Percentiles rank a stretch among this genome's conserved stretches.
phyloP scores from a whole-genome alignment of 345 rosid genomes.

The Turnera subulata region DNA sequence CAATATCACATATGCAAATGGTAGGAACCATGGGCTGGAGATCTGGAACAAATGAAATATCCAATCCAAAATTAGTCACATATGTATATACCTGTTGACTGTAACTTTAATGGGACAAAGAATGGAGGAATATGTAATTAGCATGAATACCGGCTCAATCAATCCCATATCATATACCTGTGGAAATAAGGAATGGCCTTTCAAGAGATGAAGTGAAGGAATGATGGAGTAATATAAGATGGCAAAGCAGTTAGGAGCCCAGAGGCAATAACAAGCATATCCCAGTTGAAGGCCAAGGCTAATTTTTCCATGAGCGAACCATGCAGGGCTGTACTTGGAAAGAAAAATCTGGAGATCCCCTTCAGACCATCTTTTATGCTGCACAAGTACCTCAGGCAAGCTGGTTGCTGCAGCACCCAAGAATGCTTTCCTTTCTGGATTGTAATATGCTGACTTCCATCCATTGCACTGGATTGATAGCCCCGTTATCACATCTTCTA shows the following conservation, averaged over 20 bases:
- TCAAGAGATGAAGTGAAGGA: slow-evolving; percentile 58
- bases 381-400: slow-evolving; percentile 54
- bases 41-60: slow-evolving; percentile 32
- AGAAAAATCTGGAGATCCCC: slow-evolving; percentile 67
- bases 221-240: slow-evolving; percentile 40
- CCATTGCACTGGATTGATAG: slow-evolving; percentile 60
- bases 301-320: slow-evolving; percentile 52
- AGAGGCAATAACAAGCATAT: slow-evolving; percentile 42
- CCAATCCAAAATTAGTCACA: neutral
- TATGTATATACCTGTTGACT: no score
- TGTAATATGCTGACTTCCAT: slow-evolving; percentile 64
- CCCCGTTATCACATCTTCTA: slow-evolving; percentile 90
- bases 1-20: slow-evolving; percentile 45
- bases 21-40: slow-evolving; percentile 56
- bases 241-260: slow-evolving; percentile 60
- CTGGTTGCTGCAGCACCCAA: slow-evolving; percentile 55
- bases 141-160: no score
- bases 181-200: slow-evolving; percentile 66
- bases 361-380: slow-evolving; percentile 78
- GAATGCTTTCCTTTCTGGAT: slow-evolving; percentile 57
- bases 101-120: no score
- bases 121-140: no score
- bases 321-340: slow-evolving; percentile 53
- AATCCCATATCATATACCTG: no score
- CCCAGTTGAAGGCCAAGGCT: slow-evolving; percentile 43